A percentile compares a stretch with the other conserved stretches of the same genome.
Evolutionary conservation across 78 protist species (phyloP).

Genomic region (Trichosphaerium sp.): DNA sequence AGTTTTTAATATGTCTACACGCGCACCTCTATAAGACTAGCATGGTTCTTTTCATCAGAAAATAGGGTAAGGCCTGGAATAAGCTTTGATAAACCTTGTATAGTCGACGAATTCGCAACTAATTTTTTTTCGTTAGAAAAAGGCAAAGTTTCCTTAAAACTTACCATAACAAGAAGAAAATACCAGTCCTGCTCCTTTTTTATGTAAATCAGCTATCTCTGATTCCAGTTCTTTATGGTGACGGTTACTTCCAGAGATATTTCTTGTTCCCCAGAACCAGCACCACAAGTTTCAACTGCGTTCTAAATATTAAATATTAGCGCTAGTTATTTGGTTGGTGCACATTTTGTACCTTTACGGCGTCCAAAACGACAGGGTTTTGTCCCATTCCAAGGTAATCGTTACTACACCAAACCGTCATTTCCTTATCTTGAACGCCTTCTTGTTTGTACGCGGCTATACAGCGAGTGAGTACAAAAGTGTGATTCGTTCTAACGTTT

Average conservation of each 20-base stretch:
- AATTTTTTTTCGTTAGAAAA: neutral
- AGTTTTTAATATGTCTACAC: slow-evolving; percentile 8
- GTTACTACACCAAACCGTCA: slow-evolving; percentile 85
- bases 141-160: neutral
- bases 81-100: slow-evolving; percentile 49
- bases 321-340: neutral
- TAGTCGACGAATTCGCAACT: slow-evolving; percentile 77
- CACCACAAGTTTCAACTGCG: slow-evolving; percentile 60
- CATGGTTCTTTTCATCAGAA: slow-evolving; percentile 82
- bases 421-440: neutral
- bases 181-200: slow-evolving; percentile 45
- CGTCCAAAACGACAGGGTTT: slow-evolving; percentile 35
- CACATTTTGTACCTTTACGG: slow-evolving; percentile 44
- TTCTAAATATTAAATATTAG: neutral
- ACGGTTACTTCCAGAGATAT: slow-evolving; percentile 72
- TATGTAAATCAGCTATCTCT: slow-evolving; percentile 69
- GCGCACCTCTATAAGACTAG: slow-evolving; percentile 77
- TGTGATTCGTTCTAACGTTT: neutral
- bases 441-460: neutral
- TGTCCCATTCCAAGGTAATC: slow-evolving; percentile 85
- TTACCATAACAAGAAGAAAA: slow-evolving; percentile 42
- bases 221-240: slow-evolving; percentile 60
- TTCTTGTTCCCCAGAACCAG: slow-evolving; percentile 93
- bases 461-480: neutral
- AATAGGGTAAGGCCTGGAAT: slow-evolving; percentile 55